Conservation (phyloP, 192 early-diverging fungal species). For the Diversispora epigaea region DNA sequence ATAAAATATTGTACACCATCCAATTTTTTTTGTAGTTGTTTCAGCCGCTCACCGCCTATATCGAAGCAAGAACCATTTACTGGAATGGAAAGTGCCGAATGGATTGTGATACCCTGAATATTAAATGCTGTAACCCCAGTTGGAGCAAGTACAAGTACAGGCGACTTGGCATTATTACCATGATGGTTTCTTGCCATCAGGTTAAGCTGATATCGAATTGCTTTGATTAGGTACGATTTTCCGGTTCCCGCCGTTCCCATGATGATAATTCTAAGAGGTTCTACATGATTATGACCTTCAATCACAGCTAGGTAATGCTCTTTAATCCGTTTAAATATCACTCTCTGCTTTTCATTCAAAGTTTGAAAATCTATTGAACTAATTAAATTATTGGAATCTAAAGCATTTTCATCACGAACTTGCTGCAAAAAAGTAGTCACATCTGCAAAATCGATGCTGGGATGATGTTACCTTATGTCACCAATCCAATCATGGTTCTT, state of each 20-base stretch:
- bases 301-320: neutral
- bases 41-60: slow-evolving; percentile 8
- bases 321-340: neutral
- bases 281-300: too few species aligned
- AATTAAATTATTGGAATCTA: neutral
- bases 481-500: neutral
- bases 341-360: too few species aligned
- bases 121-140: neutral
- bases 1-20: neutral
- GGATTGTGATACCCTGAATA: neutral
- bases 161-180: too few species aligned
- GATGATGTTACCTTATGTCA: too few species aligned
- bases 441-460: neutral
- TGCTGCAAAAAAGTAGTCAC: neutral
- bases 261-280: slow-evolving; percentile 3
- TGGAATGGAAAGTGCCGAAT: neutral
- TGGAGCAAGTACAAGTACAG: neutral
- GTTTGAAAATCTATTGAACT: neutral
- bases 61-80: neutral
- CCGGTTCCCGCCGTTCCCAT: too few species aligned
- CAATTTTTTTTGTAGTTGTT: neutral
- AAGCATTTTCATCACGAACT: neutral
- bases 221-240: neutral
- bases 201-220: neutral
- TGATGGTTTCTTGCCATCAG: too few species aligned